These are phyloP conservation scores for Chlorella sp. DNA, from an alignment of 139 green algal species.

Conservation along the genomic window DNA sequence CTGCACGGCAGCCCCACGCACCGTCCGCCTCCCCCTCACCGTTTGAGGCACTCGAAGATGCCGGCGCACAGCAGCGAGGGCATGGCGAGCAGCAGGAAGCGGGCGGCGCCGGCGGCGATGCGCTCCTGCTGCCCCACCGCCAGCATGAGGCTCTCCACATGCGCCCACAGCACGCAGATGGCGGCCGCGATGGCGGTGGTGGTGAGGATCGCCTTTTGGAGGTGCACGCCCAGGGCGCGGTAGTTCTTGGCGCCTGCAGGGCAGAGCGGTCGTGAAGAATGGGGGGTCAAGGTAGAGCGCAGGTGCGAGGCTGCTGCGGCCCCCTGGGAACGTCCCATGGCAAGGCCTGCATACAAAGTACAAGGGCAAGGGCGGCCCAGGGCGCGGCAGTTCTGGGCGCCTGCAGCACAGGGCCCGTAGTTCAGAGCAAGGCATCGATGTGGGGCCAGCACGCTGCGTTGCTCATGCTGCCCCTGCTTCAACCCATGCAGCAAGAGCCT, in stretches of 20 bases:
- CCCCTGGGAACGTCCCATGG: no score
- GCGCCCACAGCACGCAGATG: slow-evolving; percentile 65
- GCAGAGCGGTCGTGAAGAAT: not conserved
- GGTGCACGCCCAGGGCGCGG: slow-evolving; percentile 61
- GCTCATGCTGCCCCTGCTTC: no score
- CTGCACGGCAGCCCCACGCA: not conserved
- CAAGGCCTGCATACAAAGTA: not conserved
- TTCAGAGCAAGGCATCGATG: no score
- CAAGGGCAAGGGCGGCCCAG: no score
- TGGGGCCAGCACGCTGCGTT: no score
- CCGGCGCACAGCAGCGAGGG: slow-evolving; percentile 54
- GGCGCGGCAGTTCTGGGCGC: no score
- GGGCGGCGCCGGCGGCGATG: slow-evolving; percentile 50
- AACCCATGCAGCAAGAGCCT: not conserved
- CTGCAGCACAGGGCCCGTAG: no score
- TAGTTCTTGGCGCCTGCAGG: slow-evolving; percentile 60
- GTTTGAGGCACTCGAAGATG: slow-evolving; percentile 56
- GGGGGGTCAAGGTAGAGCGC: not conserved
- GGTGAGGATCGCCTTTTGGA: slow-evolving; percentile 71
- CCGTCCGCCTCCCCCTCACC: not conserved
- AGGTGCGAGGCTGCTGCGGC: no score
- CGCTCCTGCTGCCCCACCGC: slow-evolving; percentile 58
- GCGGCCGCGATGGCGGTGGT: slow-evolving; percentile 49
- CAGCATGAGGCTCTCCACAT: slow-evolving; percentile 54
- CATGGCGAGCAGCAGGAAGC: slow-evolving; percentile 53